Base-by-base conservation (phyloP, 176 grass and related monocot species). In the Cymbopogon citratus region DNA sequence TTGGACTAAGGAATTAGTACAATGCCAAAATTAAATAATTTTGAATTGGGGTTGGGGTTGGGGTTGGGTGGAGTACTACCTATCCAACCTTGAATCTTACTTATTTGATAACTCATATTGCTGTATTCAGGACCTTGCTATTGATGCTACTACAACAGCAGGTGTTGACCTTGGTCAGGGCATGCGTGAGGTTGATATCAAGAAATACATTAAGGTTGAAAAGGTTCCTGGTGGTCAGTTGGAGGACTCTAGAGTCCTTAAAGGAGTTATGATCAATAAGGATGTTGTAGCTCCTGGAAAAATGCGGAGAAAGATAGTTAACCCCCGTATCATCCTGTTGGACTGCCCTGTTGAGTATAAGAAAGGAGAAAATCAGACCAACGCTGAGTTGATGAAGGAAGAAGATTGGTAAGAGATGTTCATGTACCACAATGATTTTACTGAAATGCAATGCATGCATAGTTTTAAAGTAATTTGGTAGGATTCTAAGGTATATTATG, bases 321-420 rank as follows among this genome's bases (percentile, higher is more conserved):
- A 96, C 26, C 97, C 97, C n/a, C 90, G 93, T 11, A 99, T 99
- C 59, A 99, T 99, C 66, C 85, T 99, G 7, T 85, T 99, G 28
- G 97, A 99, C 73, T 93, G 91, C 71, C 97, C 97, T 67, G 74
- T 99, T 79, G 97, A 99, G 80, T 99, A 96, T 73, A 99, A 99
- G 87, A 99, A 99, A 45, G 97, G 97, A 75, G 97, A 99, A 89
- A 99, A 99, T 90, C 97, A 99, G 85, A 99, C 97, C 62, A 99
- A 99, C 88, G 97, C 97, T 0, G 97, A 99, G 75, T 77, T 99
- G 71, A 89, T 99, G 82, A 99, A 88, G 73, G 97, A 99, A 89
- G 97, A 99, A 89, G 97, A 96, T 41, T 99, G 97, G 96, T 98
- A 93, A 66, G 90, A 73, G 51, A 12, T 73, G 19, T 35, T 6